Evolutionary conservation across 495 filamentous ascomycete species (phyloP).

Genomic region (Aspergillus cristatus): DNA sequence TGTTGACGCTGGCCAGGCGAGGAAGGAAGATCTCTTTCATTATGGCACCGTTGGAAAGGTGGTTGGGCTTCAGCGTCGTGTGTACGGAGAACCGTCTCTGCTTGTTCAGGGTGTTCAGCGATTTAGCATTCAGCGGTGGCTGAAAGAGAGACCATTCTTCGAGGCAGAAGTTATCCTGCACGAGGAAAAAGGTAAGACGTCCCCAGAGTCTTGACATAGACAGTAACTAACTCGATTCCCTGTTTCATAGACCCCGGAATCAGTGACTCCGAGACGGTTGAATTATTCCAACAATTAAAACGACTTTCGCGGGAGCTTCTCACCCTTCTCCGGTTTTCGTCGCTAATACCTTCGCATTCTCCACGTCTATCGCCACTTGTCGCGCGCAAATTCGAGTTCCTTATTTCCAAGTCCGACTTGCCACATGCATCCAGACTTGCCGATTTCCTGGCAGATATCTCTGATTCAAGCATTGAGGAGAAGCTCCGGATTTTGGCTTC

Average conservation of each 20-base stretch:
- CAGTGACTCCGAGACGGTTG: slow-evolving; percentile 48
- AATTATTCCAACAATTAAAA: slow-evolving; percentile 71
- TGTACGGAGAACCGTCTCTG: slow-evolving; percentile 68
- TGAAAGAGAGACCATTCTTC: slow-evolving; percentile 74
- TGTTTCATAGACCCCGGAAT: slow-evolving; percentile 30
- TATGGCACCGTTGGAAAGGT: slow-evolving; percentile 77
- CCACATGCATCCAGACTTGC: slow-evolving; percentile 78
- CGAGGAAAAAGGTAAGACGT: slow-evolving; percentile 48
- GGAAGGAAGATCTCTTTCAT: slow-evolving; percentile 62
- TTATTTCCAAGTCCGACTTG: slow-evolving; percentile 68
- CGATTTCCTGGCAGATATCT: slow-evolving; percentile 90
- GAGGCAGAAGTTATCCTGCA: slow-evolving; percentile 63
- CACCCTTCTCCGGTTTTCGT: slow-evolving; percentile 65
- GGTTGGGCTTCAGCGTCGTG: slow-evolving; percentile 69
- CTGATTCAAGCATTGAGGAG: slow-evolving; percentile 78
- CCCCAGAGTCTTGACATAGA: not conserved
- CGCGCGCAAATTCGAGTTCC: slow-evolving; percentile 72
- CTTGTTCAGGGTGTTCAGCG: slow-evolving; percentile 78
- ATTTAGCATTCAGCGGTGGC: slow-evolving; percentile 63
- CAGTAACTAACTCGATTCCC: too few species aligned
- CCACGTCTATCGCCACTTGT: slow-evolving; percentile 70
- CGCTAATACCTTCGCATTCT: slow-evolving; percentile 55
- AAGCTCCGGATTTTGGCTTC: slow-evolving; percentile 76
- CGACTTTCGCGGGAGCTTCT: slow-evolving; percentile 75
- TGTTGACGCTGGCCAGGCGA: slow-evolving; percentile 49